Evolutionary conservation across 2,329 filamentous ascomycete species (phyloP), one percentile per base, ranked within the genome.

Genomic region (Apiospora malaysiana): DNA sequence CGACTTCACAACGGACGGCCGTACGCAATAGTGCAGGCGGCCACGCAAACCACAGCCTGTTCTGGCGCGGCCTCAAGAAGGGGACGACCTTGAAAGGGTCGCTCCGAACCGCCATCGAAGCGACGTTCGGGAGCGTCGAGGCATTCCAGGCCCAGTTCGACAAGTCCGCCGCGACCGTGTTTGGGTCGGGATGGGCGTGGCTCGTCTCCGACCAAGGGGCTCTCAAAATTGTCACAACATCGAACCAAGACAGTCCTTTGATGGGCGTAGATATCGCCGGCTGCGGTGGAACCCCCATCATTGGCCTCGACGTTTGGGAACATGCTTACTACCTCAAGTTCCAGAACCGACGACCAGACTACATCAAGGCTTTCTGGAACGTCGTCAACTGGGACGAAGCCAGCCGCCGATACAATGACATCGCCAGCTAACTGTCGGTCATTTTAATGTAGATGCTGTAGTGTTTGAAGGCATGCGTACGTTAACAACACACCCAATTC

Each of bases 301-400:
- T 68, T 32, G 67, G 21, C 32, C 67, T 68, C 46, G 67, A 68
- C 21, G 67, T 56, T 10, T 68, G 67, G 67, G 67, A 68, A 47
- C 67, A 68, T 18, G 67, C 67, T 6, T 68, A 68, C 46, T 68
- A 68, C 27, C 67, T 68, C 9, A 56, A 68, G 67, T 68, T 27
- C 46, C 67, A 42, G 18, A 56, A 56, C 67, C 45, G 37, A 8
- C 67, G 67, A 8, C 67, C 67, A 12, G 67, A 68, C 46, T 68
- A 68, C 67, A 42, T 68, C 67, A 56, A 68, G 46, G 67, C 67
- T 10, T 68, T 68, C 67, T 68, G 67, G 67, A 23, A 42, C 9
- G 67, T 68, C 7, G 67, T 68, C 23, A 42, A 68, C 45, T 68
- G 67, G 67, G 67, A 68, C 10, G 67, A 68, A 27, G 67, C 67